Evolutionary conservation across 2,329 filamentous ascomycete species (phyloP).

Genomic region (Fonsecaea monophora): DNA sequence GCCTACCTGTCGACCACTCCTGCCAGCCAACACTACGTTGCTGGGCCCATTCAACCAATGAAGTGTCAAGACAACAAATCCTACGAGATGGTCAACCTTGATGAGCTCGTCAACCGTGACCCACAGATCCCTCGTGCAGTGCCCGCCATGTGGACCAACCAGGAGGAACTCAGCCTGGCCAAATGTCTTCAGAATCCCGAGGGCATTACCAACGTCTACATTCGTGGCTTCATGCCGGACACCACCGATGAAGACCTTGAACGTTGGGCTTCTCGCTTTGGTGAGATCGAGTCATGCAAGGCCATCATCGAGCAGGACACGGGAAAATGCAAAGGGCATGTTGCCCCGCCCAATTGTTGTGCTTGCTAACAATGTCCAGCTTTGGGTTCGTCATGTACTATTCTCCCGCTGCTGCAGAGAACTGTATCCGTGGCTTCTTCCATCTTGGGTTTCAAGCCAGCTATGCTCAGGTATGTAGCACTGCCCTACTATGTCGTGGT

Average conservation of each 20-base stretch:
- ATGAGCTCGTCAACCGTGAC: constrained; percentile 73
- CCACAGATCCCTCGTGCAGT: constrained; percentile 86
- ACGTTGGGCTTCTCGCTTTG: constrained; percentile 84
- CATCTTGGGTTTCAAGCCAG: constrained; percentile 95
- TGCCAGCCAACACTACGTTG: constrained; percentile 49
- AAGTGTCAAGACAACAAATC: constrained; percentile 51
- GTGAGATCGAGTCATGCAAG: constrained; percentile 94
- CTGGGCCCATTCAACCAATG: constrained; percentile 51
- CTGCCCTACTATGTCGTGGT: constrained; percentile 37
- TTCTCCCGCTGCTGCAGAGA: constrained; percentile 85
- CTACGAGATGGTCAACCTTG: constrained; percentile 60
- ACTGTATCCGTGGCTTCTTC: constrained; percentile 95
- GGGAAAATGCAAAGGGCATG: constrained; percentile 93
- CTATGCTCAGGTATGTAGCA: constrained; percentile 78
- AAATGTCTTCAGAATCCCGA: constrained; percentile 94
- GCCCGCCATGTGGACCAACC: constrained; percentile 81
- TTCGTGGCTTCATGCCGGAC: constrained; percentile 91
- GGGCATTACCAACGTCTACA: constrained; percentile 97
- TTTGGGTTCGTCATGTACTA: constrained; percentile 98
- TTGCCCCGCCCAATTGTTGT: constrained; percentile 30
- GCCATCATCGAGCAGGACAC: constrained; percentile 96
- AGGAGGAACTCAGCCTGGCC: constrained; percentile 86
- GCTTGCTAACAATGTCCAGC: constrained; percentile 55
- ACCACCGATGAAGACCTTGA: constrained; percentile 91
- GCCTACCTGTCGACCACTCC: constrained; percentile 69